A percentile compares a stretch with the other conserved stretches of the same genome.
These are phyloP conservation scores for Fusarium lateritium DNA, from an alignment of 2,329 filamentous ascomycete species.

Conservation along the genomic window DNA sequence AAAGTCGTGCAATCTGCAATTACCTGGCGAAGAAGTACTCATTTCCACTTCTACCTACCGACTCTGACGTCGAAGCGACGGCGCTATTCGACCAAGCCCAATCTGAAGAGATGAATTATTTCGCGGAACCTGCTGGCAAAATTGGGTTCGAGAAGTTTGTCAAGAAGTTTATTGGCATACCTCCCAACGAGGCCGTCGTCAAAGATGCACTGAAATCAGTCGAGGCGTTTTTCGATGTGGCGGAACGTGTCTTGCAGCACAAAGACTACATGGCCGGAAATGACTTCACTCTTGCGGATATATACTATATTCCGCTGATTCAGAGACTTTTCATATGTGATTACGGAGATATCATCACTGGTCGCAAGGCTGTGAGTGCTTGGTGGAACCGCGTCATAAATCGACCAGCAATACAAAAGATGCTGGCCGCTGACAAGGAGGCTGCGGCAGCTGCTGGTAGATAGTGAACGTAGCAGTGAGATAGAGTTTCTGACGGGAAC, in stretches of 20 bases:
- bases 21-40: not conserved
- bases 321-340: not conserved
- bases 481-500: not conserved
- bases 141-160: not conserved
- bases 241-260: not conserved
- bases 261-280: not conserved
- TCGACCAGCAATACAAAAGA: not conserved
- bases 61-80: not conserved
- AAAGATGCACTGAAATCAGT: not conserved
- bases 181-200: not conserved
- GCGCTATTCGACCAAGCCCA: not conserved
- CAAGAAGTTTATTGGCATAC: not conserved
- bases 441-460: accelerated
- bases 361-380: not conserved
- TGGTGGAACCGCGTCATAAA: slow-evolving; percentile 2
- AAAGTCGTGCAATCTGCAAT: slow-evolving; percentile 1
- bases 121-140: not conserved
- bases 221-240: not conserved
- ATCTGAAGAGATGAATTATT: not conserved
- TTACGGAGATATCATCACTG: not conserved
- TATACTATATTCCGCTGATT: not conserved
- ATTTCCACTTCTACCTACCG: not conserved
- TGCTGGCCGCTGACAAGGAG: not conserved
- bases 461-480: accelerated
- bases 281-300: not conserved